Evolutionary conservation across 441 rosid genomes (phyloP).

Genomic region (California macrophylla): DNA sequence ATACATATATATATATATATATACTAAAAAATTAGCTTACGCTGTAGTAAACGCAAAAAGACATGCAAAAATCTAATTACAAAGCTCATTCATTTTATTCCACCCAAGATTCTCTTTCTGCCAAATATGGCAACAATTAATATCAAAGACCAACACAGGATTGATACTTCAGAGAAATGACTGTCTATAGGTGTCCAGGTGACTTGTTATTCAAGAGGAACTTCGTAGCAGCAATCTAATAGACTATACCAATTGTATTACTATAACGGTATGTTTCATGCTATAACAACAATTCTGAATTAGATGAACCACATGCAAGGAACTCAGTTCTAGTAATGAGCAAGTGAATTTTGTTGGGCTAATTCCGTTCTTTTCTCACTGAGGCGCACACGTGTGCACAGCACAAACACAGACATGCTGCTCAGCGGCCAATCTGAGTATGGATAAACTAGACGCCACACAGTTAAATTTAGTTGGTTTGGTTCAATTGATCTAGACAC

Average conservation of each 20-base stretch:
- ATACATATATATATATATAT: neutral
- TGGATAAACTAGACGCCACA: neutral
- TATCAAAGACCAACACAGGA: neutral
- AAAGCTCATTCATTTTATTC: neutral
- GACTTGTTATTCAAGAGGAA: neutral
- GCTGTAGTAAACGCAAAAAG: neutral
- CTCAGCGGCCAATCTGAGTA: neutral
- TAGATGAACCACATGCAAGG: neutral
- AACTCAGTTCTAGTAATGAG: neutral
- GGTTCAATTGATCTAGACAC: neutral
- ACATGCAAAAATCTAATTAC: neutral
- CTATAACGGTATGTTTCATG: neutral
- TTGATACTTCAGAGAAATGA: neutral
- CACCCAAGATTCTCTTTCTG: slow-evolving; percentile 1
- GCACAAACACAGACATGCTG: neutral
- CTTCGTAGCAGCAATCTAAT: neutral
- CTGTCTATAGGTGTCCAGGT: neutral
- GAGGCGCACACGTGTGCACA: neutral
- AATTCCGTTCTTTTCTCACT: neutral
- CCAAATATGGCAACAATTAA: neutral
- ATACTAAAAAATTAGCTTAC: slow-evolving; percentile 19
- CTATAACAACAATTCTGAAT: neutral
- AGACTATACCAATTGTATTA: neutral
- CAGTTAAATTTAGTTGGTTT: neutral
- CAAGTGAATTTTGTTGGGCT: neutral